Evolutionary conservation across 306 rosid species (phyloP).

Genomic region (Castanopsis chinensis): DNA sequence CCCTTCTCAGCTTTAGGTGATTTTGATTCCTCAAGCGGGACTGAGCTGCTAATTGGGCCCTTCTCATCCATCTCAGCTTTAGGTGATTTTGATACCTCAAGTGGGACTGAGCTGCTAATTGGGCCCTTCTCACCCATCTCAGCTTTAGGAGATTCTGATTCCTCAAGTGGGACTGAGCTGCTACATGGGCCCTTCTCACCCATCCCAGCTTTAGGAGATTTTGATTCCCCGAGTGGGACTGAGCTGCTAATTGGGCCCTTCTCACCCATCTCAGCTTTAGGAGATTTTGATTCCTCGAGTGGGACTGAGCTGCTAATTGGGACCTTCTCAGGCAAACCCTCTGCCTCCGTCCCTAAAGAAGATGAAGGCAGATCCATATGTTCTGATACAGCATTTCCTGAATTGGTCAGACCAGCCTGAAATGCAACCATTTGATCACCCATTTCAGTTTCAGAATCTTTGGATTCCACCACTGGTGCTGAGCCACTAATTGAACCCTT

Average conservation of each 20-base stretch:
- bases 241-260: slow-evolving; percentile 12
- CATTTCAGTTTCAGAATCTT: not conserved
- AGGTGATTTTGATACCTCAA: slow-evolving; percentile 9
- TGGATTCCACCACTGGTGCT: not conserved
- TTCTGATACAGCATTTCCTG: not conserved
- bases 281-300: slow-evolving; percentile 3
- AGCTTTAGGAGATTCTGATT: not conserved
- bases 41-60: slow-evolving; percentile 7
- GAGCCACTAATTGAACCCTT: not conserved
- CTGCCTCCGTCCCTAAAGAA: not conserved
- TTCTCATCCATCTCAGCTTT: not conserved
- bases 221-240: slow-evolving; percentile 2
- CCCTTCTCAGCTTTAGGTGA: slow-evolving; percentile 6
- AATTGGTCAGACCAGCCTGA: not conserved
- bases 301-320: slow-evolving; percentile 9
- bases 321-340: slow-evolving; percentile 14
- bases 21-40: slow-evolving; percentile 3
- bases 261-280: not conserved
- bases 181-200: slow-evolving; percentile 9
- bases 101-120: not conserved
- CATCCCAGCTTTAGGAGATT: not conserved
- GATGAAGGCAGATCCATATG: slow-evolving; percentile 2
- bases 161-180: slow-evolving; percentile 7
- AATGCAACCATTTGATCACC: not conserved
- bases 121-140: slow-evolving; percentile 2